These are phyloP conservation scores for Haematococcus lacustris DNA, from an alignment of 139 green algal genomes.

Conservation along the genomic window DNA sequence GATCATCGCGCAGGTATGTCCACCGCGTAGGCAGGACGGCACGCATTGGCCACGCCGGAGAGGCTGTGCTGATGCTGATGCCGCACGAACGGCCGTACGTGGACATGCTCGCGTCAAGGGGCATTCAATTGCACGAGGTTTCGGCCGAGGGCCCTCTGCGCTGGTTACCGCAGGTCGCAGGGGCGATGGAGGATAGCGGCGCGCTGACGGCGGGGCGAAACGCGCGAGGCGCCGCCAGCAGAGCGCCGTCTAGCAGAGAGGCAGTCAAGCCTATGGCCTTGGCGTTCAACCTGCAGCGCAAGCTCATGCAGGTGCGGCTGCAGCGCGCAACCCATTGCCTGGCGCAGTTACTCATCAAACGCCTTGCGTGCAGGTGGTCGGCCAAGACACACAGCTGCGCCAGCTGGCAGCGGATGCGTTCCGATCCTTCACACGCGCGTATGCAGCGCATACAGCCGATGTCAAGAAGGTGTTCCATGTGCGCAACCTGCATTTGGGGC, in stretches of 20 bases:
- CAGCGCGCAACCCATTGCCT: no score
- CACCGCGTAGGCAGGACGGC: slow-evolving; percentile 85
- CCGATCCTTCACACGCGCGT: slow-evolving; percentile 75
- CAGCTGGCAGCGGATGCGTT: slow-evolving; percentile 71
- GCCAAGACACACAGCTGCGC: slow-evolving; percentile 25
- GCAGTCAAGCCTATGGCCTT: not conserved
- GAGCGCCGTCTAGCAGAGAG: not conserved
- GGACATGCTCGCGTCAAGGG: slow-evolving; percentile 47
- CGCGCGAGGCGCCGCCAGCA: no score
- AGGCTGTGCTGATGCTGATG: slow-evolving; percentile 82
- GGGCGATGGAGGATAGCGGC: not conserved
- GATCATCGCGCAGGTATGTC: slow-evolving; percentile 54
- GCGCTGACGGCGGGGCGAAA: not conserved
- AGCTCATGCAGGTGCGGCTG: slow-evolving; percentile 3
- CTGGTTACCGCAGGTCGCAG: slow-evolving; percentile 3
- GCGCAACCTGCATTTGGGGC: slow-evolving; percentile 84
- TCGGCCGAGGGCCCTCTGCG: not conserved
- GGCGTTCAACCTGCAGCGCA: slow-evolving; percentile 19
- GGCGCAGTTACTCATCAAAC: no score
- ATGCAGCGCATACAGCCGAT: slow-evolving; percentile 64
- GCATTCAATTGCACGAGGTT: slow-evolving; percentile 29
- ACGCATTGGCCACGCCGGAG: slow-evolving; percentile 70
- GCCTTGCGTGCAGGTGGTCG: slow-evolving; percentile 38
- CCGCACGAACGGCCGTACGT: slow-evolving; percentile 77
- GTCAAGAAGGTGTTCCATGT: slow-evolving; percentile 57